Evolutionary conservation across 2,329 filamentous ascomycete species (phyloP).

Genomic region (Diatrype stigma): DNA sequence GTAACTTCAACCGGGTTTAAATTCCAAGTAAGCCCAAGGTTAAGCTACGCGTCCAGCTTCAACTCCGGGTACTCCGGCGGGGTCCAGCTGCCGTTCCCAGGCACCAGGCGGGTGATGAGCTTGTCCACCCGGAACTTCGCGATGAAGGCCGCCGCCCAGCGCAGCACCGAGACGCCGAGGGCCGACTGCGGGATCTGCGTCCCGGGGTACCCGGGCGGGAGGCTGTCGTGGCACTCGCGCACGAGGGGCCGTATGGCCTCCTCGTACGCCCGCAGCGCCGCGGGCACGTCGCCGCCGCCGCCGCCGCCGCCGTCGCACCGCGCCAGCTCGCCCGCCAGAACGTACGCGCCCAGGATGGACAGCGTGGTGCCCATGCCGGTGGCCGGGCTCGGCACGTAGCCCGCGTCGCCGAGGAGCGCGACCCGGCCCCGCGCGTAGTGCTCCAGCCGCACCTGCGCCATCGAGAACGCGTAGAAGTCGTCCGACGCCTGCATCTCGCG

Average conservation of each 20-base stretch:
- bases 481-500: constrained; percentile 18
- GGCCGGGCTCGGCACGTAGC: constrained; percentile 41
- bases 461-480: constrained; percentile 43
- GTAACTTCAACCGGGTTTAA: too few species aligned
- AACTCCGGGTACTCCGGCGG: constrained; percentile 25
- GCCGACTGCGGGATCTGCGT: constrained; percentile 14
- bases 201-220: constrained; percentile 14
- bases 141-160: constrained; percentile 17
- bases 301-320: constrained; percentile 23
- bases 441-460: constrained; percentile 42
- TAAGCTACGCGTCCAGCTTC: too few species aligned
- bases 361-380: constrained; percentile 50
- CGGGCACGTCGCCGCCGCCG: constrained; percentile 21
- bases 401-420: constrained; percentile 52
- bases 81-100: constrained; percentile 15
- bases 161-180: constrained; percentile 16
- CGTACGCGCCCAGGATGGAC: constrained; percentile 47
- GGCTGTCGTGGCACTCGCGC: constrained; percentile 34
- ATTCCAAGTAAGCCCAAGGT: too few species aligned
- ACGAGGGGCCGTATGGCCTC: constrained; percentile 40
- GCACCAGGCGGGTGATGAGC: constrained; percentile 11
- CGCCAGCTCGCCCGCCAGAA: constrained; percentile 51
- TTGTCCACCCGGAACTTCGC: constrained; percentile 19
- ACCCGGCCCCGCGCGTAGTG: constrained; percentile 42
- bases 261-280: constrained; percentile 40